These are phyloP conservation scores for Aspergillus indologenus DNA, from an alignment of 495 filamentous ascomycete species.

Conservation along the genomic window DNA sequence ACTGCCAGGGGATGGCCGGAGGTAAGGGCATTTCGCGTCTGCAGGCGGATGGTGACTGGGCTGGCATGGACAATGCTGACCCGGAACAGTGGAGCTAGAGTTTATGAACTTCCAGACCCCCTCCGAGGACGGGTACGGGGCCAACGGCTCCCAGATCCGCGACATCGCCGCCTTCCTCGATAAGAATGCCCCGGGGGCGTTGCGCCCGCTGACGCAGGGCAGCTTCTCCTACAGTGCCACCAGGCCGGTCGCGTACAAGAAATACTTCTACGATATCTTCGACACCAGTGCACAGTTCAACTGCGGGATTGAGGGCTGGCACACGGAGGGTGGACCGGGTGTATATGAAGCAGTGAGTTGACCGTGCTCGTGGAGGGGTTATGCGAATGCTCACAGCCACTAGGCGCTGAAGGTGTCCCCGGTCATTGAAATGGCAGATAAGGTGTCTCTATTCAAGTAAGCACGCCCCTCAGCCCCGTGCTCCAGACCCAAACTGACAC, in stretches of 20 bases:
- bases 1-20: constrained; percentile 77
- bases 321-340: constrained; percentile 87
- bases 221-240: constrained; percentile 94
- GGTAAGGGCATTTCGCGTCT: constrained; percentile 44
- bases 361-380: not conserved
- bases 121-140: constrained; percentile 34
- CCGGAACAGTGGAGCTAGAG: constrained; percentile 73
- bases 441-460: constrained; percentile 80
- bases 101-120: constrained; percentile 86
- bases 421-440: constrained; percentile 75
- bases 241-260: constrained; percentile 78
- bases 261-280: constrained; percentile 88
- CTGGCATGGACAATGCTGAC: no score
- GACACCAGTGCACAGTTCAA: constrained; percentile 69
- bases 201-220: constrained; percentile 76
- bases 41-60: not conserved
- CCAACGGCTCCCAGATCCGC: constrained; percentile 48
- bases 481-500: not conserved
- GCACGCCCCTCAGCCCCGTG: constrained; percentile 3
- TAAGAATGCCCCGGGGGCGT: constrained; percentile 59
- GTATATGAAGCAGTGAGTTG: constrained; percentile 76
- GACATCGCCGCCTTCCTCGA: constrained; percentile 66
- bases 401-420: constrained; percentile 70
- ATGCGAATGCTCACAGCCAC: constrained; percentile 6
- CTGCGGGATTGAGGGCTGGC: constrained; percentile 85